Percentiles rank a stretch among this genome's conserved stretches.
Evolutionary conservation across 805 yeast species (phyloP).

Genomic region (Lachancea nothofagi): DNA sequence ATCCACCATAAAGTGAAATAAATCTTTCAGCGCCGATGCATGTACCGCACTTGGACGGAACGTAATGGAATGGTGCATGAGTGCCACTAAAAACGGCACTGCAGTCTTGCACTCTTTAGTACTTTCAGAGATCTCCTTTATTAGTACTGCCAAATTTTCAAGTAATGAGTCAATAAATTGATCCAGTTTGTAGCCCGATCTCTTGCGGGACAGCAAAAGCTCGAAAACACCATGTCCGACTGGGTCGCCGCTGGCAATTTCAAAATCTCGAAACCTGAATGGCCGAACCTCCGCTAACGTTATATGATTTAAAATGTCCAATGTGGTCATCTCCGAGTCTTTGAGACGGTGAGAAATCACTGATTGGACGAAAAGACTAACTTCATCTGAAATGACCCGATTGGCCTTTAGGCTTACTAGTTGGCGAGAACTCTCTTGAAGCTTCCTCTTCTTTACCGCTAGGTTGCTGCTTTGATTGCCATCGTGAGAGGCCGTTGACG

Average conservation of each 20-base stretch:
- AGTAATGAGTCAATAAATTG: conserved; percentile 22
- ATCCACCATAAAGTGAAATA: conserved; percentile 28
- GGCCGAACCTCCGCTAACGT: conserved; percentile 16
- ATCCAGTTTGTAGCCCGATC: conserved; percentile 18
- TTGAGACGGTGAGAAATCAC: conserved; percentile 20
- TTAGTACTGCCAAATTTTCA: conserved; percentile 25
- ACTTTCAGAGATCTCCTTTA: conserved; percentile 26
- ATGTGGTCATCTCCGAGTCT: conserved; percentile 24
- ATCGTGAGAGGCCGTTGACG: conserved; percentile 8
- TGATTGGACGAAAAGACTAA: conserved; percentile 22
- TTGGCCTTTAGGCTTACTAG: conserved; percentile 14
- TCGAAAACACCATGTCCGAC: conserved; percentile 23
- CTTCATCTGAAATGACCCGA: conserved; percentile 23
- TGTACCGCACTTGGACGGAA: conserved; percentile 62
- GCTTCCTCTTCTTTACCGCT: conserved; percentile 13
- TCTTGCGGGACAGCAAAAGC: conserved; percentile 17
- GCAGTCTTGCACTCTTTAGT: conserved; percentile 25
- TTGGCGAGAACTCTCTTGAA: conserved; percentile 7
- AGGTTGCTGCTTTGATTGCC: conserved; percentile 4
- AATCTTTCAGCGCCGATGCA: conserved; percentile 32
- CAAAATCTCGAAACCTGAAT: conserved; percentile 16
- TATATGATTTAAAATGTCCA: conserved; percentile 25
- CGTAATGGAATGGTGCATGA: conserved; percentile 48
- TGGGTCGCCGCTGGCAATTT: conserved; percentile 17
- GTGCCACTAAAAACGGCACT: conserved; percentile 55